Percentiles rank a stretch among this genome's conserved stretches.
Evolutionary conservation across 768 basidiomycete species (phyloP).

Genomic region (Boletus rex-veris): DNA sequence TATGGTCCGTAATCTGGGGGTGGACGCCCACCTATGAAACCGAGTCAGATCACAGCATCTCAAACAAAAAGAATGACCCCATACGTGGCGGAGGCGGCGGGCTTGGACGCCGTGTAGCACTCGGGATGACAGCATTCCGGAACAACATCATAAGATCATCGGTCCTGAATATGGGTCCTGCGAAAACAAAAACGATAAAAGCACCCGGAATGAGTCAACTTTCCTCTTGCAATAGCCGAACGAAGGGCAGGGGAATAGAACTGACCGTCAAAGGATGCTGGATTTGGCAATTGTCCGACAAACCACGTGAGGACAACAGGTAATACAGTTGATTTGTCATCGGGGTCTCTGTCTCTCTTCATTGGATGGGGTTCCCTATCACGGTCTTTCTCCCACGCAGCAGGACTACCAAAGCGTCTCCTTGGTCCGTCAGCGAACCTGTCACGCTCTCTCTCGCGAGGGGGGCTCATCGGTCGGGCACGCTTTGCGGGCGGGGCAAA

Average conservation of each 20-base stretch:
- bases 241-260: constrained; percentile 10
- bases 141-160: constrained; percentile 89
- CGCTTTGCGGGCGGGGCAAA: constrained; percentile 42
- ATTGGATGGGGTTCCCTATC: constrained; percentile 40
- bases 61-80: background rate
- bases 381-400: constrained; percentile 43
- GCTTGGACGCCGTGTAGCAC: constrained; percentile 44
- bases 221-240: constrained; percentile 13
- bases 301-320: constrained; percentile 77
- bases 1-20: constrained; percentile 88
- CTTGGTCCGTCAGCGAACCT: constrained; percentile 37
- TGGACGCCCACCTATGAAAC: constrained; percentile 55
- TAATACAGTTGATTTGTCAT: constrained; percentile 49
- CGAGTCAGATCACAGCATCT: constrained; percentile 5
- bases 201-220: constrained; percentile 5
- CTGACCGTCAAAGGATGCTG: constrained; percentile 81
- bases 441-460: constrained; percentile 49
- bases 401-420: constrained; percentile 40
- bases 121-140: constrained; percentile 77
- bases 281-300: constrained; percentile 70
- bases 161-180: constrained; percentile 86
- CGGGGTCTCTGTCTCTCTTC: constrained; percentile 37
- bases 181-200: constrained; percentile 8
- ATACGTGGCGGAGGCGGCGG: constrained; percentile 52
- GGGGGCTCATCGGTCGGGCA: constrained; percentile 45